Conservation (phyloP, 2,329 filamentous ascomycete genomes). For the Hypoxylon sp. region DNA sequence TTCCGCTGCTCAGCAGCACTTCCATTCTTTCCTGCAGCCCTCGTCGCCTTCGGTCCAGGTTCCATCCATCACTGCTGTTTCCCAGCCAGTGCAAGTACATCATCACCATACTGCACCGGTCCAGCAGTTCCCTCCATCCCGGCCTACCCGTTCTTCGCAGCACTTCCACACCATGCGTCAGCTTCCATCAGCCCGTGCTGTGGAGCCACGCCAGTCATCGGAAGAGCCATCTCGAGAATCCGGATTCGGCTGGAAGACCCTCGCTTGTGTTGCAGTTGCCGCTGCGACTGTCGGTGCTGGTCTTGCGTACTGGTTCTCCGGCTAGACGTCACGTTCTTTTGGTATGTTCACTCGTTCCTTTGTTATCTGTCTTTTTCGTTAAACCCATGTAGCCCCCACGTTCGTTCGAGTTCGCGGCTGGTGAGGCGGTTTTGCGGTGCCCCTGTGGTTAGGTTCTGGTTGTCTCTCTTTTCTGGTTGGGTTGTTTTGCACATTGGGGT, state of each 20-base stretch:
- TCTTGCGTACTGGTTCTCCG: slow-evolving; percentile 40
- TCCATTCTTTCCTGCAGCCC: not conserved
- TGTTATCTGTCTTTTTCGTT: not conserved
- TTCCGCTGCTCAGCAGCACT: slow-evolving; percentile 14
- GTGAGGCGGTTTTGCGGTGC: slow-evolving; percentile 38
- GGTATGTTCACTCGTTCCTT: not conserved
- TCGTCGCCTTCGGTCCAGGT: not conserved
- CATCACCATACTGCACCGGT: not conserved
- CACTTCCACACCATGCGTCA: slow-evolving; percentile 31
- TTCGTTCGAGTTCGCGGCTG: slow-evolving; percentile 13
- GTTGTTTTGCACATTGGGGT: not conserved
- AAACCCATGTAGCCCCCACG: slow-evolving; percentile 1
- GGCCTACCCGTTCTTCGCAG: not conserved
- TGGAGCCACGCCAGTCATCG: slow-evolving; percentile 16
- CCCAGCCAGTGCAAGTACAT: not conserved
- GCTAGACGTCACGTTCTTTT: slow-evolving; percentile 25
- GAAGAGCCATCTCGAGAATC: slow-evolving; percentile 18
- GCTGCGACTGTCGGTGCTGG: slow-evolving; percentile 39
- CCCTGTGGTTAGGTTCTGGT: slow-evolving; percentile 16
- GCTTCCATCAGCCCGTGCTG: slow-evolving; percentile 26
- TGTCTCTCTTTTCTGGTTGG: slow-evolving; percentile 12
- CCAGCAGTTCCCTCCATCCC: not conserved
- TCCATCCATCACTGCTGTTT: not conserved
- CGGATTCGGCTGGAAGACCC: slow-evolving; percentile 42
- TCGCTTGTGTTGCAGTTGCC: slow-evolving; percentile 40